Conservation (phyloP, 306 rosid species). For the Malus sieversii region DNA sequence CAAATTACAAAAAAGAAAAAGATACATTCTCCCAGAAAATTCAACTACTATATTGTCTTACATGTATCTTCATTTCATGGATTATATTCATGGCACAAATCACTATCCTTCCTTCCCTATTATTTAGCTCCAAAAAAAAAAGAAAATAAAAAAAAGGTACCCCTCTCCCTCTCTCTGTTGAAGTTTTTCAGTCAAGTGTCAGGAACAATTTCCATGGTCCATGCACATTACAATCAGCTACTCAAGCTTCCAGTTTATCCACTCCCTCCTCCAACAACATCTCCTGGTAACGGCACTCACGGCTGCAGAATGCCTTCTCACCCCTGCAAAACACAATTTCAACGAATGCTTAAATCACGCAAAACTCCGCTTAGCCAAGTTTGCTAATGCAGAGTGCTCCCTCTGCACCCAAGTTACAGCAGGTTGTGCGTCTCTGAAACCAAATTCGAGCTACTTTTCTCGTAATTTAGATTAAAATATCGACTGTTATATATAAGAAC, state of each 20-base stretch:
- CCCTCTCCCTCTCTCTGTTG: not conserved
- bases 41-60: constrained; percentile 12
- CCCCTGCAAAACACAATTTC: constrained; percentile 48
- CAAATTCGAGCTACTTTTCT: no score
- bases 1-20: not conserved
- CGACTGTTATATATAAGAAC: no score
- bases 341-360: not conserved
- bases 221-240: not conserved
- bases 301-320: constrained; percentile 89
- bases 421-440: no score
- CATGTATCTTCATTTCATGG: not conserved
- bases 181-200: not conserved
- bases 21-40: constrained; percentile 16
- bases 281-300: constrained; percentile 68
- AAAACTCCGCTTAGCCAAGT: no score
- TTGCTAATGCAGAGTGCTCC: no score
- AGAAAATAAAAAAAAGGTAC: not conserved
- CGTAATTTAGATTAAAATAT: no score
- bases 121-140: not conserved
- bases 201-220: constrained; percentile 17
- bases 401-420: no score
- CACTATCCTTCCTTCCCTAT: constrained; percentile 1
- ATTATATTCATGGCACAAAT: not conserved
- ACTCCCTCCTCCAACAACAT: constrained; percentile 59
- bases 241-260: constrained; percentile 23